phyloP scores from a whole-genome alignment of 371 early-diverging fungal genomes.

The Syncephalastrum sp. region DNA sequence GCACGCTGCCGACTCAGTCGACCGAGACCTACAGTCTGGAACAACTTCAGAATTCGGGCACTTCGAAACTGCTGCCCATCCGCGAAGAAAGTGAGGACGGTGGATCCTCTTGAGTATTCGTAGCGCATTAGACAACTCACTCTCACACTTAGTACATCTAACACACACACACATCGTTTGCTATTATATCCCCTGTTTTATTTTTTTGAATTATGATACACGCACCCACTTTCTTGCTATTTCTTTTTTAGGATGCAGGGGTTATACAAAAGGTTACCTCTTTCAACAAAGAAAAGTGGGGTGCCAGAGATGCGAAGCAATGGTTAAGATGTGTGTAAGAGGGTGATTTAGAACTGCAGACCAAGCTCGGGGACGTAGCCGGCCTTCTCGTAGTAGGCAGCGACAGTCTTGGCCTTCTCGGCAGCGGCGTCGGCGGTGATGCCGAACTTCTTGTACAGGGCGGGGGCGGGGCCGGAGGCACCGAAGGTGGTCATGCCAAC shows the following conservation, averaged over 20 bases:
- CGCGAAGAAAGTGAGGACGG: conserved; percentile 16
- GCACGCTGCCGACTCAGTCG: conserved; percentile 19
- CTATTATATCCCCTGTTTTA: conserved; percentile 7
- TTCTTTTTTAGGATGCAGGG: background rate
- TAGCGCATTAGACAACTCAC: conserved; percentile 4
- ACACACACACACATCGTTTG: conserved; percentile 1
- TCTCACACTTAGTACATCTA: background rate
- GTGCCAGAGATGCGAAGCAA: conserved; percentile 1
- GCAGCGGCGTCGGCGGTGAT: conserved; percentile 78
- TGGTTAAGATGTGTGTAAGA: too few species aligned
- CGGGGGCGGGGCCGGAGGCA: conserved; percentile 79
- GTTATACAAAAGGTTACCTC: conserved; percentile 3
- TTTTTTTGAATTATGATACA: conserved; percentile 7
- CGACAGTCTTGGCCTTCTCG: conserved; percentile 74
- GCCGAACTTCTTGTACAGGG: conserved; percentile 82
- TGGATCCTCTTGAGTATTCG: background rate
- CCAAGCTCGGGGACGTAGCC: conserved; percentile 53
- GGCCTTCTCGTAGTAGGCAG: conserved; percentile 70
- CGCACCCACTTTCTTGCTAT: conserved; percentile 3
- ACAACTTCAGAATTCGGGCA: background rate
- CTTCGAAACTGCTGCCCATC: conserved; percentile 11
- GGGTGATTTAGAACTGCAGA: conserved; percentile 26
- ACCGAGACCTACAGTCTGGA: background rate
- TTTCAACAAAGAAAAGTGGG: background rate
- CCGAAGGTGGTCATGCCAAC: conserved; percentile 97